phyloP scores from a whole-genome alignment of 2,329 filamentous ascomycete genomes.

The Pyricularia sp. region DNA sequence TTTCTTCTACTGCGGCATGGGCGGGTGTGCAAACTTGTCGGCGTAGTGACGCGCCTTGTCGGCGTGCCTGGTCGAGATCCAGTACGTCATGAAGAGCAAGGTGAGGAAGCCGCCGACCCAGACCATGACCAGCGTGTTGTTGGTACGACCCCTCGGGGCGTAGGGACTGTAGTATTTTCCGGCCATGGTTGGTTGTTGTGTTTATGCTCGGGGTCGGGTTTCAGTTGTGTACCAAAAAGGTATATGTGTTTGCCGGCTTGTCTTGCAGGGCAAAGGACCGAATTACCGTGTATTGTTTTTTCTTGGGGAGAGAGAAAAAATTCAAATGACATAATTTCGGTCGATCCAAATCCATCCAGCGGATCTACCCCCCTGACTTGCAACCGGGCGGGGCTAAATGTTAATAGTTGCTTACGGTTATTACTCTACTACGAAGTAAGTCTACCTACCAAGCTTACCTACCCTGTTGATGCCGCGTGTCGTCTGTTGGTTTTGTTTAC shows the following conservation, averaged over 20 bases:
- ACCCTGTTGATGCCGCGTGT: neutral
- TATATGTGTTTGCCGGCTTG: neutral
- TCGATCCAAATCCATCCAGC: neutral
- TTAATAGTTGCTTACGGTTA: neutral
- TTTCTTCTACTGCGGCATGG: neutral
- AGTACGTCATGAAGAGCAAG: constrained; percentile 13
- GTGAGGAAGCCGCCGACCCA: constrained; percentile 13
- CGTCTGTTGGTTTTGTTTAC: too few species aligned
- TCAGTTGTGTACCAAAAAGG: neutral
- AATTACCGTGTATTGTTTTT: too few species aligned
- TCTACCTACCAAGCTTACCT: too few species aligned
- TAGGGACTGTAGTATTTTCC: constrained; percentile 11
- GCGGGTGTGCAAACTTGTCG: constrained; percentile 8
- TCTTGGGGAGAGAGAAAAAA: neutral
- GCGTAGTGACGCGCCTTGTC: constrained; percentile 9
- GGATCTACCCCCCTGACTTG: neutral
- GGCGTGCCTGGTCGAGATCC: constrained; percentile 11
- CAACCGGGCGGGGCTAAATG: neutral
- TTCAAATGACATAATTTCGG: neutral
- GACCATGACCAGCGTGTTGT: constrained; percentile 11
- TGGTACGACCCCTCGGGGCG: constrained; percentile 8
- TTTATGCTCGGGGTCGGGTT: neutral
- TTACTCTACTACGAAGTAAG: too few species aligned
- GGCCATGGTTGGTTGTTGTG: neutral
- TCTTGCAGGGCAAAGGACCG: neutral